These are phyloP conservation scores for Talaromyces albobiverticillius DNA, from an alignment of 2,329 filamentous ascomycete genomes.

Conservation along the genomic window DNA sequence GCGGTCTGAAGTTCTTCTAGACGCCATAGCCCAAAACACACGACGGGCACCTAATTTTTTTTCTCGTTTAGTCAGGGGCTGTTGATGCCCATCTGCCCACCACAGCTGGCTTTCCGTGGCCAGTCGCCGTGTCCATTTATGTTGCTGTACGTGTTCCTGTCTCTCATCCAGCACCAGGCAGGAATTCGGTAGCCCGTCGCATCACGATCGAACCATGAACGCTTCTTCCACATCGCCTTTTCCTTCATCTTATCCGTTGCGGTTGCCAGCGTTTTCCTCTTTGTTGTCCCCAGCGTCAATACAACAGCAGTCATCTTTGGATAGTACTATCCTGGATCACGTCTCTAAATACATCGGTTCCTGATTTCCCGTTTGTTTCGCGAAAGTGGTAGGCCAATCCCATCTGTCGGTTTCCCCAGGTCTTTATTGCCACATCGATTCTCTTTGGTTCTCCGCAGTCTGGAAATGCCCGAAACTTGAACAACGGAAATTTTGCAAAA, in stretches of 20 bases:
- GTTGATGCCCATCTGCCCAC: constrained; percentile 10
- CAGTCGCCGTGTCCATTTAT: constrained; percentile 1
- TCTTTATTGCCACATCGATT: constrained; percentile 11
- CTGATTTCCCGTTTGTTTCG: constrained; percentile 1
- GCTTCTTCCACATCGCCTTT: constrained; percentile 1
- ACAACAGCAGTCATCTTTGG: background rate
- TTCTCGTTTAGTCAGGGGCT: background rate
- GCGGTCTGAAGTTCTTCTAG: background rate
- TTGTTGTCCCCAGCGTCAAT: background rate
- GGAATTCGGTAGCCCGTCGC: constrained; percentile 10
- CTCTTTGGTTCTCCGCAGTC: background rate
- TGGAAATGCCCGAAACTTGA: background rate
- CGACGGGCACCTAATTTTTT: background rate
- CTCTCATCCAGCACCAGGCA: constrained; percentile 10
- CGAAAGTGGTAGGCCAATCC: constrained; percentile 7
- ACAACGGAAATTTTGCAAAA: background rate
- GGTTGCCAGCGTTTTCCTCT: constrained; percentile 1
- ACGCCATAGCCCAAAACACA: background rate
- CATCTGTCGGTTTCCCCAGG: background rate
- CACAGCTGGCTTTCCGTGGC: background rate
- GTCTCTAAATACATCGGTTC: constrained; percentile 4
- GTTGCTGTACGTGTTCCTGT: constrained; percentile 5
- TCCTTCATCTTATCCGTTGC: constrained; percentile 11
- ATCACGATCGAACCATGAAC: constrained; percentile 18
- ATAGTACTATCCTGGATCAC: constrained; percentile 1